These are phyloP conservation scores for Cryomyces antarcticus DNA, from an alignment of 495 filamentous ascomycete species.

Conservation along the genomic window DNA sequence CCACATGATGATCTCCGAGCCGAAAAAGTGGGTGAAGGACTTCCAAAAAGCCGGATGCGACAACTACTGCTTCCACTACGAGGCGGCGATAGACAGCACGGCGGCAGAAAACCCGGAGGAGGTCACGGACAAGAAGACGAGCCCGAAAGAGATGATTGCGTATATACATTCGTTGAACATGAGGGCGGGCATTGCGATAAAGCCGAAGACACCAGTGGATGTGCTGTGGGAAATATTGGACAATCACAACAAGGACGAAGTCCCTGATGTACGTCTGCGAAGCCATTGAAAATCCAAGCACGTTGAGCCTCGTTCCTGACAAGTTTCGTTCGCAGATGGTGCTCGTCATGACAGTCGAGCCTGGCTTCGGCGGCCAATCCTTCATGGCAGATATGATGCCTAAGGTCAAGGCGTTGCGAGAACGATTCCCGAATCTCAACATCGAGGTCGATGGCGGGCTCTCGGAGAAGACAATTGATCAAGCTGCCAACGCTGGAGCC, in stretches of 20 bases:
- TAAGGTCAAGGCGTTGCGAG: slow-evolving; percentile 68
- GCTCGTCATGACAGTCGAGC: slow-evolving; percentile 94
- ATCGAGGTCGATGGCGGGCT: slow-evolving; percentile 95
- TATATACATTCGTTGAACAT: slow-evolving; percentile 79
- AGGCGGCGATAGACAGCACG: slow-evolving; percentile 71
- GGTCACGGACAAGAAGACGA: slow-evolving; percentile 43
- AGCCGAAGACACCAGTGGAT: slow-evolving; percentile 75
- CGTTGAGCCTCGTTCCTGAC: not conserved
- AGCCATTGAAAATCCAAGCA: not conserved
- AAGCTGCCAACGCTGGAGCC: slow-evolving; percentile 85
- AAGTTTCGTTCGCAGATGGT: slow-evolving; percentile 52
- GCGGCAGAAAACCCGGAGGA: slow-evolving; percentile 62
- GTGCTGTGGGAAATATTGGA: slow-evolving; percentile 83
- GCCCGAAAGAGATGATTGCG: slow-evolving; percentile 62
- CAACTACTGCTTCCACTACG: slow-evolving; percentile 98
- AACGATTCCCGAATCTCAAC: slow-evolving; percentile 73
- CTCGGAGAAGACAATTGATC: slow-evolving; percentile 72
- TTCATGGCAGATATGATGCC: slow-evolving; percentile 93
- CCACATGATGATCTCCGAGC: slow-evolving; percentile 99
- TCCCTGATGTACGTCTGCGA: slow-evolving; percentile 57
- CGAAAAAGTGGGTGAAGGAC: slow-evolving; percentile 91
- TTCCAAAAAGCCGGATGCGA: slow-evolving; percentile 90
- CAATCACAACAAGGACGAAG: slow-evolving; percentile 43
- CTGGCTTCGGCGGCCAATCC: slow-evolving; percentile 93
- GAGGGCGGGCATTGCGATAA: slow-evolving; percentile 87